Percentiles rank a stretch among this genome's conserved stretches.
Evolutionary conservation across 2,329 filamentous ascomycete species (phyloP).

Genomic region (Fusarium pseudoanthophilum): DNA sequence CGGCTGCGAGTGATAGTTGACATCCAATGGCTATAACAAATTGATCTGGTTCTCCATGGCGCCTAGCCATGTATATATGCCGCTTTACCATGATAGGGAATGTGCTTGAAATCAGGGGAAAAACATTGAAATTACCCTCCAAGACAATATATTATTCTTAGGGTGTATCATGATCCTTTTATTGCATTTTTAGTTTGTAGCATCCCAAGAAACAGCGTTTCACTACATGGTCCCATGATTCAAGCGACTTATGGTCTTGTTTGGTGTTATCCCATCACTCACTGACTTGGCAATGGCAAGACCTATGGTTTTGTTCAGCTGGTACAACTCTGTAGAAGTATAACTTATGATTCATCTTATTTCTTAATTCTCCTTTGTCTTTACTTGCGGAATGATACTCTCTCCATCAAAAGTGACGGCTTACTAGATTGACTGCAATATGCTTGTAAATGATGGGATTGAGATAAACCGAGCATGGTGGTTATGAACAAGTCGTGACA

Average conservation of each 20-base stretch:
- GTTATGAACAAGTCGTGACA: not conserved
- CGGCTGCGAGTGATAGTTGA: not conserved
- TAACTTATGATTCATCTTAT: not conserved
- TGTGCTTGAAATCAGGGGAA: not conserved
- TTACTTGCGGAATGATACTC: not conserved
- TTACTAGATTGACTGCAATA: not conserved
- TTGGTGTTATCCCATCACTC: not conserved
- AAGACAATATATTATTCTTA: not conserved
- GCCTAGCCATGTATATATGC: no score
- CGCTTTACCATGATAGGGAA: no score
- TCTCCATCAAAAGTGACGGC: not conserved
- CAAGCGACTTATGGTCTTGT: not conserved
- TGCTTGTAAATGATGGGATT: not conserved
- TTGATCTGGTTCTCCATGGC: accelerated
- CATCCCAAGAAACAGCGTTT: not conserved
- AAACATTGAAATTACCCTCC: not conserved
- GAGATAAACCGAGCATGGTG: no score
- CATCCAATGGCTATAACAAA: no score
- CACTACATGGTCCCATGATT: not conserved
- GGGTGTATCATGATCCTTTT: not conserved
- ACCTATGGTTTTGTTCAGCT: not conserved
- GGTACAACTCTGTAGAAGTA: not conserved
- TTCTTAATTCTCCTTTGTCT: no score
- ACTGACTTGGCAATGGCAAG: not conserved
- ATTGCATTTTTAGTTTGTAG: not conserved